Percentiles rank a stretch among this genome's conserved stretches.
Conservation (phyloP, 2,329 filamentous ascomycete genomes). For the Sarocladium oryzae region DNA sequence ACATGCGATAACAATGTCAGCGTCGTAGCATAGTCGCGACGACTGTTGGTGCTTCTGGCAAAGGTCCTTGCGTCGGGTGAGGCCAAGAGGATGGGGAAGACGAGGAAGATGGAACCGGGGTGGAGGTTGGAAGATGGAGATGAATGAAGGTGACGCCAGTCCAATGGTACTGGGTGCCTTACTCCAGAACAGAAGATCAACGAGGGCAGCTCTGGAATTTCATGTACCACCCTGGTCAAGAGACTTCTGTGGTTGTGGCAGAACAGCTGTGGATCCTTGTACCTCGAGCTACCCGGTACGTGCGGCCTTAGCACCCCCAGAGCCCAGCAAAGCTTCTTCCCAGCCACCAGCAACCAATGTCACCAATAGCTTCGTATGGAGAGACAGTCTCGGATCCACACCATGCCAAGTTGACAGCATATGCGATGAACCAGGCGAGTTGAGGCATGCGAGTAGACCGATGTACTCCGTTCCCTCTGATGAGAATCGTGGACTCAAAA, state of each 20-base stretch:
- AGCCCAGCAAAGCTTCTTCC: not conserved
- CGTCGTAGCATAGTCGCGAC: not conserved
- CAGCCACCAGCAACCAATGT: not conserved
- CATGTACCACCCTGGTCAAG: not conserved
- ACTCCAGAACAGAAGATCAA: not conserved
- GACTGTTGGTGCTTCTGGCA: not conserved
- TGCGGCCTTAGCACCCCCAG: too few relatives aligned
- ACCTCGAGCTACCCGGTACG: not conserved
- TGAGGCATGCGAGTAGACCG: too few relatives aligned
- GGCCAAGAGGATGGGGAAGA: not conserved
- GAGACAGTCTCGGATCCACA: too few relatives aligned
- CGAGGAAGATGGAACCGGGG: not conserved
- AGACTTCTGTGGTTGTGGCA: not conserved
- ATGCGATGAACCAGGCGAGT: too few relatives aligned
- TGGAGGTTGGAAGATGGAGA: not conserved
- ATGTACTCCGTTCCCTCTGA: too few relatives aligned
- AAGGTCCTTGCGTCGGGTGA: constrained; percentile 2
- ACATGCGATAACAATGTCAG: not conserved
- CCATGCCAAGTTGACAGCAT: not conserved
- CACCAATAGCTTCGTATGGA: too few relatives aligned
- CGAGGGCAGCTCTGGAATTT: not conserved
- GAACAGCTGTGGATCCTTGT: too few relatives aligned
- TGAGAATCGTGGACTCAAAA: too few relatives aligned
- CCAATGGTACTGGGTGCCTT: not conserved
- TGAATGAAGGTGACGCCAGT: constrained; percentile 7